Conservation (phyloP, 1,139 yeast species). For the Nakaseomyces uthaithaninus region DNA sequence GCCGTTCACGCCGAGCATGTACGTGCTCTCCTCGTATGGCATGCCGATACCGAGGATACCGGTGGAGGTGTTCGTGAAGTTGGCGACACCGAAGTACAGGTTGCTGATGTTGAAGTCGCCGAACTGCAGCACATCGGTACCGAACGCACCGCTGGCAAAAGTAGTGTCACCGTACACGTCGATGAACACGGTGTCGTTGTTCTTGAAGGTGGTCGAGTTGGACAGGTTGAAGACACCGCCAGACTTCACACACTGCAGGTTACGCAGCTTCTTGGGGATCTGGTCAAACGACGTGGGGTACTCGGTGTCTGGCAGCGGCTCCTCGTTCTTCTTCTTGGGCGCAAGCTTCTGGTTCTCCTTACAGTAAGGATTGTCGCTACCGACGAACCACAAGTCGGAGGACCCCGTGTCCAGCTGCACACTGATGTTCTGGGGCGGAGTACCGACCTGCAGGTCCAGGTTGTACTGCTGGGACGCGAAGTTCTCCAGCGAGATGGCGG, state of each 20-base stretch:
- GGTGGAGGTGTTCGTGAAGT: constrained; percentile 40
- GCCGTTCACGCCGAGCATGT: constrained; percentile 9
- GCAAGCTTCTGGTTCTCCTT: constrained; percentile 2
- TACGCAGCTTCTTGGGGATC: background rate
- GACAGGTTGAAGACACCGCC: constrained; percentile 45
- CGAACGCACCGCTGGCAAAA: constrained; percentile 51
- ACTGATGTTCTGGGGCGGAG: constrained; percentile 43
- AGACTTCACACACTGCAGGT: constrained; percentile 12
- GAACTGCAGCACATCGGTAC: constrained; percentile 40
- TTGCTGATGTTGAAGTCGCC: constrained; percentile 33
- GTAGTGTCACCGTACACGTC: constrained; percentile 56
- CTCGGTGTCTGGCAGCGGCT: background rate
- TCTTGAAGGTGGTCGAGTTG: constrained; percentile 37
- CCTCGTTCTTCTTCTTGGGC: background rate
- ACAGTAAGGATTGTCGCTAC: constrained; percentile 23
- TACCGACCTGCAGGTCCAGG: constrained; percentile 39
- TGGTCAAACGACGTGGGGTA: background rate
- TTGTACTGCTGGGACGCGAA: no score
- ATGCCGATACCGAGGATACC: constrained; percentile 58
- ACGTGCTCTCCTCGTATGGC: constrained; percentile 40
- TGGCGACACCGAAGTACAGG: constrained; percentile 50
- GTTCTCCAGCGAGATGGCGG: no score
- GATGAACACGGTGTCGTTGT: constrained; percentile 37
- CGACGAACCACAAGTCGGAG: constrained; percentile 57
- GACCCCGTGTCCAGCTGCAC: constrained; percentile 66